A percentile compares a stretch with the other conserved stretches of the same genome.
Evolutionary conservation across 2,329 filamentous ascomycete species (phyloP).

Genomic region (Ustilaginoidea virens): DNA sequence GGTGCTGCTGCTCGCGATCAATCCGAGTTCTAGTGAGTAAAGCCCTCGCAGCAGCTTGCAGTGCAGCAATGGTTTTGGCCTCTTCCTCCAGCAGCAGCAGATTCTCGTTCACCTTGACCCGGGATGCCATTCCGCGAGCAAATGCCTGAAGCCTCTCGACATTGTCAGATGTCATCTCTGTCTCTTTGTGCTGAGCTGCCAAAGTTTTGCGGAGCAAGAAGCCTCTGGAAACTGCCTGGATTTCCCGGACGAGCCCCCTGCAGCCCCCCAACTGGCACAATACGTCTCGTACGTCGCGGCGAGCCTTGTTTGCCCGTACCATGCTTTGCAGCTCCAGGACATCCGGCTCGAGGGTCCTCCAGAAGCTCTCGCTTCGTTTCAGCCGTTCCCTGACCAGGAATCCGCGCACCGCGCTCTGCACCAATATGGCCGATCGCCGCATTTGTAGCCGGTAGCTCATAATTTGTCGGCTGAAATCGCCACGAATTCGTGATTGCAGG

Average conservation of each 20-base stretch:
- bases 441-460: slow-evolving; percentile 70
- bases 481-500: slow-evolving; percentile 74
- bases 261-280: slow-evolving; percentile 45
- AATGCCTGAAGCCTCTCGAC: slow-evolving; percentile 49
- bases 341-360: slow-evolving; percentile 54
- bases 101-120: slow-evolving; percentile 39
- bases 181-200: slow-evolving; percentile 38
- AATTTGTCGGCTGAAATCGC: slow-evolving; percentile 75
- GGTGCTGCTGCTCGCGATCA: slow-evolving; percentile 30
- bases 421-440: slow-evolving; percentile 60
- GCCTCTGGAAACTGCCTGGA: slow-evolving; percentile 52
- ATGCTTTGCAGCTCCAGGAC: slow-evolving; percentile 73
- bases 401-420: slow-evolving; percentile 69
- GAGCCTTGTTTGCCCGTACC: slow-evolving; percentile 52
- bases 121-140: slow-evolving; percentile 49
- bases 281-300: slow-evolving; percentile 39
- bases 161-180: slow-evolving; percentile 31
- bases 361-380: slow-evolving; percentile 47
- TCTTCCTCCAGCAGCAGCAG: slow-evolving; percentile 35
- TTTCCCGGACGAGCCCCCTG: slow-evolving; percentile 46
- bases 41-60: slow-evolving; percentile 55
- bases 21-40: slow-evolving; percentile 41
- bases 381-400: slow-evolving; percentile 53
- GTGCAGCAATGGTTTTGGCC: slow-evolving; percentile 30
- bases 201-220: slow-evolving; percentile 47